Percentiles rank a stretch among this genome's conserved stretches.
Evolutionary conservation across 805 yeast genomes (phyloP).

Genomic region (Candida piceae): DNA sequence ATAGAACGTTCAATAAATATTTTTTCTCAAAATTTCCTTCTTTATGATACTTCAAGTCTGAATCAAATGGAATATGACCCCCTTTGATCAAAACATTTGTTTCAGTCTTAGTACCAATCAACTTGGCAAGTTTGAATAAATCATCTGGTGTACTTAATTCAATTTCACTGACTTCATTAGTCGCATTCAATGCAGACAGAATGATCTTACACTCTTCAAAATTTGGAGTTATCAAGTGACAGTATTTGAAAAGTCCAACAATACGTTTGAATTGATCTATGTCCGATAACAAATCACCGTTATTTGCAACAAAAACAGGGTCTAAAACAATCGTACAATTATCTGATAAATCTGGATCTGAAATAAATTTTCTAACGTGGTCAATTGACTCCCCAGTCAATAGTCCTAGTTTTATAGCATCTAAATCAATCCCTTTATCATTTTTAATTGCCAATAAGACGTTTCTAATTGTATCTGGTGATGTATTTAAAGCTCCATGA

Average conservation of each 20-base stretch:
- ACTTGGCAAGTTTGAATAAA: constrained; percentile 37
- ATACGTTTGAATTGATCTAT: constrained; percentile 22
- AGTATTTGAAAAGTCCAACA: constrained; percentile 13
- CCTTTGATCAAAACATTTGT: constrained; percentile 74
- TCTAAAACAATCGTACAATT: constrained; percentile 50
- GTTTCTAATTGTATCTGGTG: constrained; percentile 38
- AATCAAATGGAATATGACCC: constrained; percentile 61
- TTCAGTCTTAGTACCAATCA: constrained; percentile 34
- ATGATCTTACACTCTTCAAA: constrained; percentile 56
- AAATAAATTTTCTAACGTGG: constrained; percentile 9
- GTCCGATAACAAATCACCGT: constrained; percentile 58
- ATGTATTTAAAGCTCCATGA: constrained; percentile 37
- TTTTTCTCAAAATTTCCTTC: constrained; percentile 6
- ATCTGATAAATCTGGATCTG: constrained; percentile 1
- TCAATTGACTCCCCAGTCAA: constrained; percentile 50
- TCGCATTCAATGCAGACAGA: constrained; percentile 21
- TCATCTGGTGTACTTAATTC: constrained; percentile 6
- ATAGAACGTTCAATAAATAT: constrained; percentile 22
- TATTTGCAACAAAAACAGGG: constrained; percentile 80
- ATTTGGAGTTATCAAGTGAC: constrained; percentile 65
- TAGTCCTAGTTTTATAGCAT: constrained; percentile 79
- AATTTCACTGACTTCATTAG: constrained; percentile 22
- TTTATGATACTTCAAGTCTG: constrained; percentile 6
- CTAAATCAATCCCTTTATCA: constrained; percentile 49
- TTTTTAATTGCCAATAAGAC: constrained; percentile 52